Conservation (phyloP, 208 protist genomes). For the Acanthamoeba polyphaga region DNA sequence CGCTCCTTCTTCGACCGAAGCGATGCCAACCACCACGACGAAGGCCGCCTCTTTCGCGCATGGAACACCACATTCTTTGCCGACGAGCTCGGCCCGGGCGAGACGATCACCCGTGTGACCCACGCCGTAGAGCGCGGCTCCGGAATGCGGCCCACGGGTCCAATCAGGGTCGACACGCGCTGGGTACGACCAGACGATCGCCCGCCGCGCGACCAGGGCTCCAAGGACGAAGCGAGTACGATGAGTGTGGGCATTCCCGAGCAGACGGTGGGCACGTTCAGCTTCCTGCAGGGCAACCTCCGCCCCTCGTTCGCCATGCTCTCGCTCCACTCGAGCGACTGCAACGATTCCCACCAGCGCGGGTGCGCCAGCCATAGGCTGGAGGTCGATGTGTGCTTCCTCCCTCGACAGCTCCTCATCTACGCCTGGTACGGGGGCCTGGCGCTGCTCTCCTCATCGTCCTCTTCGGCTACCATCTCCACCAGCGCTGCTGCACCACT, state of each 20-base stretch:
- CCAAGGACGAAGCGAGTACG: neutral
- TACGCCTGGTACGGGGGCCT: constrained; percentile 46
- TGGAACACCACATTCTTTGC: constrained; percentile 18
- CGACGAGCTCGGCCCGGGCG: neutral
- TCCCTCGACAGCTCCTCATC: constrained; percentile 29
- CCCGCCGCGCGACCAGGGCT: too few species aligned
- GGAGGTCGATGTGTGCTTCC: constrained; percentile 24
- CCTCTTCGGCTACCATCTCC: neutral
- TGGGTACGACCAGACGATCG: too few species aligned
- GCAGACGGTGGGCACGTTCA: constrained; percentile 51
- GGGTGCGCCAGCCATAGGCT: neutral
- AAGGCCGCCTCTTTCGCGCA: neutral
- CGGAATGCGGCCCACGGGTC: too few species aligned
- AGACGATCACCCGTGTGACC: neutral
- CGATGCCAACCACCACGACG: neutral
- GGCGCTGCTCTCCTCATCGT: neutral
- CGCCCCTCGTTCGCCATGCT: constrained; percentile 57
- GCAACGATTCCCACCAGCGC: neutral
- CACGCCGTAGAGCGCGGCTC: too few species aligned
- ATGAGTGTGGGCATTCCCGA: neutral
- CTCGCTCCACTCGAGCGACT: neutral
- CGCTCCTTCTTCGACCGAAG: neutral
- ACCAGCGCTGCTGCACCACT: neutral
- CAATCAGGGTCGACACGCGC: too few species aligned
- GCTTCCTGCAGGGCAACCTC: constrained; percentile 56